phyloP scores from a whole-genome alignment of 352 stramenopile genomes.

The Phytophthora macrochlamydospora region DNA sequence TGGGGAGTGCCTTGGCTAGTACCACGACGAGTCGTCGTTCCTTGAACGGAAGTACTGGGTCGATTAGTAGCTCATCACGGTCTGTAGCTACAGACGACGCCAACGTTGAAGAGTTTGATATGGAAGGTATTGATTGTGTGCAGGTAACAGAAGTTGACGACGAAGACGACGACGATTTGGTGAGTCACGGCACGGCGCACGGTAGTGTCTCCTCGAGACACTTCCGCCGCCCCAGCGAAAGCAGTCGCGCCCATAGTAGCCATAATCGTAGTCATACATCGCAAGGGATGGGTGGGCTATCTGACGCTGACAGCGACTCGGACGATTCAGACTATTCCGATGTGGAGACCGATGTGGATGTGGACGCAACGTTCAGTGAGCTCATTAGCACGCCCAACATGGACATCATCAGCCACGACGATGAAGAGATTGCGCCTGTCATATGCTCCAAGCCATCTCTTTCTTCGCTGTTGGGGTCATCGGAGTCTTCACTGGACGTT shows the following conservation, averaged over 20 bases:
- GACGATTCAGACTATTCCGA: slow-evolving; percentile 84
- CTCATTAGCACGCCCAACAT: slow-evolving; percentile 71
- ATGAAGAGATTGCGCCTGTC: slow-evolving; percentile 70
- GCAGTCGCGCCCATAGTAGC: slow-evolving; percentile 39
- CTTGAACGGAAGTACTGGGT: slow-evolving; percentile 45
- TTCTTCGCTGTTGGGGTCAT: slow-evolving; percentile 31
- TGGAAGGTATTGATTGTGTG: slow-evolving; percentile 80
- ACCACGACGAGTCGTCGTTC: slow-evolving; percentile 46
- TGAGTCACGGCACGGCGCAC: slow-evolving; percentile 35
- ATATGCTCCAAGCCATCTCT: slow-evolving; percentile 18
- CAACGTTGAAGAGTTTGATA: slow-evolving; percentile 60
- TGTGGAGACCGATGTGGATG: slow-evolving; percentile 84
- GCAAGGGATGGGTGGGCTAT: slow-evolving; percentile 27
- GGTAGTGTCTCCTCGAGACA: slow-evolving; percentile 44
- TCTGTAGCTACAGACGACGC: slow-evolving; percentile 42
- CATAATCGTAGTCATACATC: slow-evolving; percentile 39
- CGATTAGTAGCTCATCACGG: slow-evolving; percentile 53
- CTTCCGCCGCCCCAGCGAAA: slow-evolving; percentile 39
- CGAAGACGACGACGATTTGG: slow-evolving; percentile 69
- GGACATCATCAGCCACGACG: slow-evolving; percentile 61
- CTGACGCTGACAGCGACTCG: slow-evolving; percentile 46
- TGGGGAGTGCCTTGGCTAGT: slow-evolving; percentile 23
- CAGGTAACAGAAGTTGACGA: slow-evolving; percentile 78
- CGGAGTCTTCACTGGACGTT: slow-evolving; percentile 40
- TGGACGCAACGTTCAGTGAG: slow-evolving; percentile 87